Evolutionary conservation across 495 filamentous ascomycete species (phyloP).

Genomic region (Neurospora sp.): DNA sequence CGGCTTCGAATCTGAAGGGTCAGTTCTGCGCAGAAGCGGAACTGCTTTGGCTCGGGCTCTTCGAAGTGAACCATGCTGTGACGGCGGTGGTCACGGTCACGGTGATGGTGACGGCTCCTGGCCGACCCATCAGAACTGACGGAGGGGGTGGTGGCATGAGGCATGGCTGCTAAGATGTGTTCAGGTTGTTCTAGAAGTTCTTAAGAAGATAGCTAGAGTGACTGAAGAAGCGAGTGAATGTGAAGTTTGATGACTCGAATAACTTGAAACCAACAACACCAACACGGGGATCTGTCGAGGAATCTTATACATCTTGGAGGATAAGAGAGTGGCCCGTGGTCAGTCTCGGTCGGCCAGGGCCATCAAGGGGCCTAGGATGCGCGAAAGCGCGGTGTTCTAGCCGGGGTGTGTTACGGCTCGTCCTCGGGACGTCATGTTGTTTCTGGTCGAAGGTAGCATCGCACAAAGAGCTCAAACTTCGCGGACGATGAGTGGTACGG

Average conservation of each 20-base stretch:
- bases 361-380: not conserved
- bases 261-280: not conserved
- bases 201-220: not conserved
- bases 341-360: not conserved
- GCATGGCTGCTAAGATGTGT: not conserved
- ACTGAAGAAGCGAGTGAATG: not conserved
- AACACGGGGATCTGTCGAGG: not conserved
- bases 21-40: constrained; percentile 20
- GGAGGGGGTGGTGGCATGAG: not conserved
- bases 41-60: constrained; percentile 6
- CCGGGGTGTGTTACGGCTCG: not conserved
- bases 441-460: not conserved
- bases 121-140: not conserved
- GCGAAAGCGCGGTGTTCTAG: not conserved
- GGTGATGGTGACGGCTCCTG: not conserved
- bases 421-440: not conserved
- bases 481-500: not conserved
- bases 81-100: not conserved
- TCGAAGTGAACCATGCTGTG: not conserved
- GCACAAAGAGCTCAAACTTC: not conserved
- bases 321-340: not conserved
- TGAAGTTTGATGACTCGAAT: not conserved
- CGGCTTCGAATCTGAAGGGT: constrained; percentile 19
- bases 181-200: not conserved
- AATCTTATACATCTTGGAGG: not conserved